Evolutionary conservation across 2,329 filamentous ascomycete genomes (phyloP), one percentile per base, ranked within the genome.

Genomic region (Sordariomycetes sp.): DNA sequence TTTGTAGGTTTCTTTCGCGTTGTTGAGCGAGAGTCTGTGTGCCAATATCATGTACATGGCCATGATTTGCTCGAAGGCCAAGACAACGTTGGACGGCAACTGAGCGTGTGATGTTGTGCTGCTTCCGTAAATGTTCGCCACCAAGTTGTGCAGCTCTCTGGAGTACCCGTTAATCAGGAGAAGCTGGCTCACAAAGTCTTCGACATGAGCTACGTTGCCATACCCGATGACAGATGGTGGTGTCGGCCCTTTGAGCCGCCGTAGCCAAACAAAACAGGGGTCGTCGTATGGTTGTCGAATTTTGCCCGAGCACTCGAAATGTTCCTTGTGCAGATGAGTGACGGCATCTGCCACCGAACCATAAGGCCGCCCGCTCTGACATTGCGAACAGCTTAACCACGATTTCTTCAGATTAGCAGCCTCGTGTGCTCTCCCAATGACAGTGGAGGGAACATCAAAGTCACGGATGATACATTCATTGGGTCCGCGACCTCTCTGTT

Each of bases 21-120:
- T 37, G 21, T 21, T 16, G 16, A 38, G 35, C 1, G 39, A 43
- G 3, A 44, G 34, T 14, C 21, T 21, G n/a, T 39, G 36, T 7
- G 40, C 33, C 17, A 32, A 32, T 15, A 39, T 24, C 4, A 45
- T 26, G 21, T 36, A 39, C 15, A 39, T 17, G 29, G 32, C 19
- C 10, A 46, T 11, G 7, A 46, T 25, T 21, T 38, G 27, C 32
- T 42, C 37, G 18, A 45, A 46, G 10, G 42, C 44, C 12, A 39
- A 21, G 12, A 46, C 41, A 4, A 46, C 33, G 8, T 35, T 45
- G 16, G 25, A 41, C 10, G 42, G 40, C 2, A 46, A 21, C 17
- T 35, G 40, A 4, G 40, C 38, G 12, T 35, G 34, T 21, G 11
- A 17, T 16, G 19, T 25, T 15, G 29, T 19, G 9, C 19, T 21